These are phyloP conservation scores for Globisporangium perplexum DNA, from an alignment of 352 stramenopile species.

Conservation along the genomic window DNA sequence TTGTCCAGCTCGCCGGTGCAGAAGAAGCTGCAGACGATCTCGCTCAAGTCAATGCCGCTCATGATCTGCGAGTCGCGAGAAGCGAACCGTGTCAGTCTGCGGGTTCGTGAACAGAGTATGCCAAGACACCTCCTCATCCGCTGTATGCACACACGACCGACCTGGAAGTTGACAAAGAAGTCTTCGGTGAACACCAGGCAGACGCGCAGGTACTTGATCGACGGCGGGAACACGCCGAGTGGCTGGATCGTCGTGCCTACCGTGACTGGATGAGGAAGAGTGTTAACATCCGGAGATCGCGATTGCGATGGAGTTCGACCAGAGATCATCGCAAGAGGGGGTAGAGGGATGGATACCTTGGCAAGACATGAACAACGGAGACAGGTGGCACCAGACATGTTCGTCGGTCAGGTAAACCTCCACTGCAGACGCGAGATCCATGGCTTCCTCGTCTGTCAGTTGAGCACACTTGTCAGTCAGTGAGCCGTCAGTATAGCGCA, in stretches of 20 bases:
- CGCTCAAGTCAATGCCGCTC: slow-evolving; percentile 13
- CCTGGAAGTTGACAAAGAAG: slow-evolving; percentile 33
- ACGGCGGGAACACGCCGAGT: slow-evolving; percentile 2
- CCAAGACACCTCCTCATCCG: not conserved
- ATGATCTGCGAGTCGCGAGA: slow-evolving; percentile 1
- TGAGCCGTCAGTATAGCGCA: not conserved
- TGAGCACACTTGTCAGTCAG: not conserved
- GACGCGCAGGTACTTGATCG: slow-evolving; percentile 32
- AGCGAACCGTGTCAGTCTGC: not conserved
- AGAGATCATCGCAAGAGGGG: not conserved
- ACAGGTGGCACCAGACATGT: slow-evolving; percentile 24
- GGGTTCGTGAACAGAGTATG: not conserved
- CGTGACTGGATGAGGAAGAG: slow-evolving; percentile 6
- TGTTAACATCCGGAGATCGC: not conserved
- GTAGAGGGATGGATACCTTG: slow-evolving; percentile 25
- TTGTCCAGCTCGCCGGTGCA: slow-evolving; percentile 32
- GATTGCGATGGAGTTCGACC: not conserved
- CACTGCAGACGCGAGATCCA: slow-evolving; percentile 38
- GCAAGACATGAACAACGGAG: slow-evolving; percentile 27
- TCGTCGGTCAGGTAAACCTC: slow-evolving; percentile 36
- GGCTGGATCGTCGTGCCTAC: slow-evolving; percentile 7
- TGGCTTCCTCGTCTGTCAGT: slow-evolving; percentile 38
- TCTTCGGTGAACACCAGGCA: slow-evolving; percentile 31
- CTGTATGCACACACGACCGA: slow-evolving; percentile 7
- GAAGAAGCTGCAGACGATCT: slow-evolving; percentile 25